Conservation (phyloP, 257 asterid species). For the Ajuga chamaepitys region DNA sequence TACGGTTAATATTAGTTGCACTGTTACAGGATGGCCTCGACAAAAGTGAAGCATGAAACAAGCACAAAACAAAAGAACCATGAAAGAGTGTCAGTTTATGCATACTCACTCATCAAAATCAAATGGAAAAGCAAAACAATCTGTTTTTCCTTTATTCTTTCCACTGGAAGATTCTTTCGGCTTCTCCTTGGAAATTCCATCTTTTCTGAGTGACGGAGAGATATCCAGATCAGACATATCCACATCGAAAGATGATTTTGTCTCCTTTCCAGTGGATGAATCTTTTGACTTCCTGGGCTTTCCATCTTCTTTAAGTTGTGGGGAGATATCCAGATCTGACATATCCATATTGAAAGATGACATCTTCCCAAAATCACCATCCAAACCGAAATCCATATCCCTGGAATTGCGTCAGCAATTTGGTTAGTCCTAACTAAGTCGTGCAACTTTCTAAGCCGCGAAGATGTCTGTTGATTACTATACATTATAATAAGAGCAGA, state of each 20-base stretch:
- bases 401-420: conserved; percentile 39
- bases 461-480: not conserved
- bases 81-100: conserved; percentile 1
- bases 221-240: conserved; percentile 80
- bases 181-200: conserved; percentile 50
- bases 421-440: conserved; percentile 11
- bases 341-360: conserved; percentile 75
- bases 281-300: conserved; percentile 41
- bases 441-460: conserved; percentile 3
- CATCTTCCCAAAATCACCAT: conserved; percentile 73
- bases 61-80: not conserved
- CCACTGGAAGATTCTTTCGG: conserved; percentile 38
- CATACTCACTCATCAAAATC: conserved; percentile 77
- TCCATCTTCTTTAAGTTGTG: conserved; percentile 48
- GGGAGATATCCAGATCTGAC: conserved; percentile 72
- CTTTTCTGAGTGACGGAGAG: conserved; percentile 56
- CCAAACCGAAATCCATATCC: conserved; percentile 82
- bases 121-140: conserved; percentile 57
- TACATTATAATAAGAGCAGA: conserved; percentile 3
- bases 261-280: conserved; percentile 37
- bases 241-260: conserved; percentile 34
- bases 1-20: not conserved
- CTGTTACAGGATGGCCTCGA: not conserved
- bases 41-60: conserved; percentile 5
- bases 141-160: conserved; percentile 46